Evolutionary conservation across 2,329 filamentous ascomycete genomes (phyloP).

Genomic region (Catunica adiposa): DNA sequence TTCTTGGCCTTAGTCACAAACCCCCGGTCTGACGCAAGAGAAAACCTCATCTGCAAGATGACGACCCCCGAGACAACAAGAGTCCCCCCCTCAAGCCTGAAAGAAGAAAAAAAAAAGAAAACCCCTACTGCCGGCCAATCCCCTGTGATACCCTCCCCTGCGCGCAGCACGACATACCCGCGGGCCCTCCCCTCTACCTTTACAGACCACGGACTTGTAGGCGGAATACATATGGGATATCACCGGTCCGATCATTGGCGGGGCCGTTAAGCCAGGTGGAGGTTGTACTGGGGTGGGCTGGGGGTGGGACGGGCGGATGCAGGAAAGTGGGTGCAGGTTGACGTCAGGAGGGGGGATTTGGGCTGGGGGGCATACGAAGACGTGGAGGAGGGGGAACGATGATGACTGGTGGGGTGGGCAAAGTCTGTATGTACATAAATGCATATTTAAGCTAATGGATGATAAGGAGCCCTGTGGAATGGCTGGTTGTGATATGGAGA

Average conservation of each 20-base stretch:
- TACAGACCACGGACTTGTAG: not conserved
- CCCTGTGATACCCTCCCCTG: not conserved
- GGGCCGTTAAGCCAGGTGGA: too few relatives aligned
- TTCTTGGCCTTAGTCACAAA: not conserved
- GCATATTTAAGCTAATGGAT: too few relatives aligned
- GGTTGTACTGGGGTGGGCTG: not conserved
- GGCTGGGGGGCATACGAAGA: too few relatives aligned
- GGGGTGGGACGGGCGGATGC: not conserved
- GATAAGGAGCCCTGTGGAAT: not conserved
- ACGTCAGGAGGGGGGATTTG: not conserved
- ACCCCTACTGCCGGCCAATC: not conserved
- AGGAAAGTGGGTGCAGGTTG: not conserved
- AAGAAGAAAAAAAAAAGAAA: too few relatives aligned
- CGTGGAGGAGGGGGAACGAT: too few relatives aligned
- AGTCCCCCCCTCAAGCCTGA: not conserved
- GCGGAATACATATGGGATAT: not conserved
- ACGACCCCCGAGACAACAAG: not conserved
- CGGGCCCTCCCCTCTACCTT: not conserved
- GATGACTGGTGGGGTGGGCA: too few relatives aligned
- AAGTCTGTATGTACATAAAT: too few relatives aligned
- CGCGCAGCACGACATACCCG: not conserved
- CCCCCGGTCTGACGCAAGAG: not conserved
- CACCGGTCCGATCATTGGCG: not conserved
- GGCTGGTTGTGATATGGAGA: not conserved
- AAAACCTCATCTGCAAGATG: constrained; percentile 2